Base-by-base conservation (phyloP, 495 filamentous ascomycete species). In the Penicillium diatomitis region DNA sequence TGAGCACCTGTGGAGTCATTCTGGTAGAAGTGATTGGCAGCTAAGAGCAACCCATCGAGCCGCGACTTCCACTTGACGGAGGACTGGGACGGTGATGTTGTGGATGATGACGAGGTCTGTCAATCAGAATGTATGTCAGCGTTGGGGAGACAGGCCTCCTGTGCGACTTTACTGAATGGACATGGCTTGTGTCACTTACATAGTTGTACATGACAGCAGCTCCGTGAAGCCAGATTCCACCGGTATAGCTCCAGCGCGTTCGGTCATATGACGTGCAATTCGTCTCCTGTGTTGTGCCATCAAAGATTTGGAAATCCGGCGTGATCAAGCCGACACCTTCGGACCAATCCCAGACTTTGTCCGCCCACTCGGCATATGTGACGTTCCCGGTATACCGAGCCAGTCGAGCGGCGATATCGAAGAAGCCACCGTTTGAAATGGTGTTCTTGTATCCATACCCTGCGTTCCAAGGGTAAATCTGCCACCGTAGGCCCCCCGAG, bases 361-460 rank as follows among this genome's bases (percentile, higher is more conserved):
- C 72, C 5, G 89, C 89, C 84, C 80, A 87, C 31, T 85, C 76
- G 2, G 79, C 77, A 59, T 95, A 95, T 0, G 86, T 90, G 48
- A 77, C 54, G 56, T 95, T 95, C 6, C 77, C 73, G 4, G 87
- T 88, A 62, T 88, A 91, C 39, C 74, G 75, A 0, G 85, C 86
- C 46, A 95, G 68, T 10, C 90, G 78, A 3, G 88, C 82, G 3
- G 81, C 85, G 35, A 95, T 66, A 51, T 94, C 83, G 65, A 92
- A 86, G 68, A 91, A 88, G 49, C 82, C 79, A 3, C 83, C 87
- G 46, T 88, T 92, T 4, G 85, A 85, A 48, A 85, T 87, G 20
- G 86, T 73, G 63, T 88, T 90, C 66, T 90, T 85, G 71, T 91
- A 90, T 42, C 82, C 74, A 51, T 86, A 92, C 1, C 90, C 89